Conservation (phyloP, 176 grass and related monocot species). For the Elymus sibiricus region DNA sequence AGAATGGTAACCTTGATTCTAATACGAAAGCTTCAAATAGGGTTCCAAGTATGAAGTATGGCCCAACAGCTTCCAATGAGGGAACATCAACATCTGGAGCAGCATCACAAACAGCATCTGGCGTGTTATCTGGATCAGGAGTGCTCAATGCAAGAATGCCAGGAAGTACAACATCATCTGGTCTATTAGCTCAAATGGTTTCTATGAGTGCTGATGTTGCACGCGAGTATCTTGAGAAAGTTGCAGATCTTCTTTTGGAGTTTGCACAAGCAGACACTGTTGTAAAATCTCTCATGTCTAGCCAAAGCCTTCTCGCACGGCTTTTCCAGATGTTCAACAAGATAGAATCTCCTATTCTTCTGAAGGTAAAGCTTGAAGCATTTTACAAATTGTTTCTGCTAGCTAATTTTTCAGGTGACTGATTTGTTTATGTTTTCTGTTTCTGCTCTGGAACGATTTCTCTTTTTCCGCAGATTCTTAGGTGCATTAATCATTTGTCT, state of each 20-base stretch:
- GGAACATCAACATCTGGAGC: conserved; percentile 85
- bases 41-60: conserved; percentile 51
- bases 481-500: conserved; percentile 97
- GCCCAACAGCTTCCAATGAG: conserved; percentile 64
- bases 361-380: conserved; percentile 62
- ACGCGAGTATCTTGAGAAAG: conserved; percentile 92
- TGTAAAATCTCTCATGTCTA: conserved; percentile 87
- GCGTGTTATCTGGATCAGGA: conserved; percentile 96
- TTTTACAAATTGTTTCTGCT: conserved; percentile 15
- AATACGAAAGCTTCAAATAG: conserved; percentile 60
- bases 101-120: conserved; percentile 90
- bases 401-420: conserved; percentile 25
- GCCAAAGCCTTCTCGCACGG: conserved; percentile 72
- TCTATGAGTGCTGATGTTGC: conserved; percentile 94
- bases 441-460: conserved; percentile 18
- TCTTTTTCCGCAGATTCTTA: conserved; percentile 68
- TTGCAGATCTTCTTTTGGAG: conserved; percentile 94
- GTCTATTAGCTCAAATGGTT: conserved; percentile 88
- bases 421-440: conserved; percentile 9
- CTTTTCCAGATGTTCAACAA: conserved; percentile 99
- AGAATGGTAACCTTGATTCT: conserved; percentile 73
- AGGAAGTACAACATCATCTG: conserved; percentile 95
- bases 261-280: conserved; percentile 89
- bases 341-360: conserved; percentile 91
- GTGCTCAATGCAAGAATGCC: conserved; percentile 97